Evolutionary conservation across 257 asterid genomes (phyloP).

Genomic region (Fraxinus cuspidata): DNA sequence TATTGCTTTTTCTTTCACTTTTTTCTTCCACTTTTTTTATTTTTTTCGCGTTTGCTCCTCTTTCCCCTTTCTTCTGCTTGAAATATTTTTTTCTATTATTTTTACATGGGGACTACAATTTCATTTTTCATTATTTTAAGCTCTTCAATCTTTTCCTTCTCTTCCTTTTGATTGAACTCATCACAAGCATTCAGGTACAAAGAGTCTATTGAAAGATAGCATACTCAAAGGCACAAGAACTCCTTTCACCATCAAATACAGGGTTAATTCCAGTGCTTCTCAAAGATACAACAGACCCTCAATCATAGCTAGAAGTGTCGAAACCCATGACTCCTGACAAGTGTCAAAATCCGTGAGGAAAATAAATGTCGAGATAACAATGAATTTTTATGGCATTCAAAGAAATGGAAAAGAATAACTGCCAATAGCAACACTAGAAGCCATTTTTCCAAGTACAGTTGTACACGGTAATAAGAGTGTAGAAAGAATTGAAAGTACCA

Average conservation of each 20-base stretch:
- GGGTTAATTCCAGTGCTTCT: constrained; percentile 59
- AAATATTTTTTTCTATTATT: constrained; percentile 15
- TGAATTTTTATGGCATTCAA: constrained; percentile 16
- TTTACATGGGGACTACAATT: constrained; percentile 39
- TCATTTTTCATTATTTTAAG: constrained; percentile 23
- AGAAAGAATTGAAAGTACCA: constrained; percentile 6
- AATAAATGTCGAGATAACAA: constrained; percentile 16
- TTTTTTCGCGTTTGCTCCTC: neutral
- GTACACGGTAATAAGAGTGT: neutral
- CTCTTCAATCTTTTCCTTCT: constrained; percentile 3
- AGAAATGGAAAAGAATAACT: constrained; percentile 18
- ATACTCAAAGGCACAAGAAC: constrained; percentile 47
- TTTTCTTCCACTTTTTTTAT: constrained; percentile 1
- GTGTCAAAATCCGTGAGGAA: constrained; percentile 34
- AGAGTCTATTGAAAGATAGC: constrained; percentile 30
- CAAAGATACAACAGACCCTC: constrained; percentile 66
- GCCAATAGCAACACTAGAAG: constrained; percentile 19
- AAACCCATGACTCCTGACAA: constrained; percentile 45
- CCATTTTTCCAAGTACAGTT: constrained; percentile 11
- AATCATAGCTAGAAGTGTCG: constrained; percentile 53
- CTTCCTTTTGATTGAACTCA: constrained; percentile 20
- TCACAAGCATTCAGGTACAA: constrained; percentile 39
- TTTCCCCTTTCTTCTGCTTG: constrained; percentile 10
- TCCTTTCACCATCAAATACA: constrained; percentile 65
- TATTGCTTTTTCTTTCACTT: neutral